Base-by-base conservation (phyloP, 805 yeast genomes). In the Tetrapisispora pingtungensis region DNA sequence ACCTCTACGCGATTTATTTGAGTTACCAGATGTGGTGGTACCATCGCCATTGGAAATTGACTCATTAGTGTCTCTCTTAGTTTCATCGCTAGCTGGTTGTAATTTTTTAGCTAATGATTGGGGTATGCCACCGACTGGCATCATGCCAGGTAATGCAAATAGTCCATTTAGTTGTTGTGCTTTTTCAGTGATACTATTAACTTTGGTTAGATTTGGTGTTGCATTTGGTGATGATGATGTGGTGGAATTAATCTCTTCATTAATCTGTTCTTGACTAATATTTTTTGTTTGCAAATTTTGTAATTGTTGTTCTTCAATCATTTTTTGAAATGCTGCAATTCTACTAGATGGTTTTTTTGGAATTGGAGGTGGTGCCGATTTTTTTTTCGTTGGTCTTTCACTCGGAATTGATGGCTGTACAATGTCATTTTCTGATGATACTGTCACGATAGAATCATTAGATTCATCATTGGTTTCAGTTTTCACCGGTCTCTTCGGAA, bases 271-370 rank as follows among this genome's bases (percentile, higher is more conserved):
- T 24, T 38, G 22, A 10, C n/a, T 33, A 10, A 37, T 60, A 59
- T 27, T 67, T 67, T 42, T 72, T 64, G 71, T 74, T 52, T 78
- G 84, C 52, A 80, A 72, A 36, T 69, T 69, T 45, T 68, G 63
- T 31, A 62, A 58, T 54, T 75, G 80, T 48, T 71, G 73, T 48
- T 70, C 69, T 41, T 74, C 75, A 44, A 84, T 68, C 82, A 81
- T 77, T 55, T 81, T 83, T 56, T 84, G 94, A 59, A 84, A 84
- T 0, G 88, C 88, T 1, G 89, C 88, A 47, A 84, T 84, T 49
- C 73, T 81, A 1, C 87, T 79, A 0, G 90, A 82, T 15, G 86
- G 78, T 53, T 84, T 84, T 54, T 82, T 82, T 3, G 90, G 90
- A 20, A 79, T 79, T 27, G 78, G 81, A 6, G 87, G 87, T 13